Evolutionary conservation across 345 rosid species (phyloP), one percentile per base, ranked within the genome.

Genomic region (Citrus inodora): DNA sequence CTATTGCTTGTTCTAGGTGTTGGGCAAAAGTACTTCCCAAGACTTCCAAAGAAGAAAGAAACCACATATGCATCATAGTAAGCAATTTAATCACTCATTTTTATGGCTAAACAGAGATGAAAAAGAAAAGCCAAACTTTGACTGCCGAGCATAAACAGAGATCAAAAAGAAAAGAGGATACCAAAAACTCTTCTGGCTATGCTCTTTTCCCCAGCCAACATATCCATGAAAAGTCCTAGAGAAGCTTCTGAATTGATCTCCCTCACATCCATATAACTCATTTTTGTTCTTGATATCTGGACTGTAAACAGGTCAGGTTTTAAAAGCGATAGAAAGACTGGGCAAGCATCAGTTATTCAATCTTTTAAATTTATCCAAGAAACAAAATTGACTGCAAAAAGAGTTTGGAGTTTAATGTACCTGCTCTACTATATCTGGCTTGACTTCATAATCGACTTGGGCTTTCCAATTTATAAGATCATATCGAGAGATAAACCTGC

Each of bases 241-340:
- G 90, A 80, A 28, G 85, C 79, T 75, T 88, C 87, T 1, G 87
- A 77, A 78, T 82, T 80, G 80, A 91, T 80, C 78, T 81, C 88
- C 89, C 85, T 95, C 91, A 85, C 82, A 81, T 95, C 99, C 89
- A 90, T 95, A 87, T 88, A 95, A 32, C 87, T 89, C 73, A 86
- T 87, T 80, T 86, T 88, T 82, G 79, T 88, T 86, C 90, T 95
- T 83, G 93, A 95, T 88, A 95, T 90, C 99, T 95, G 97, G 92
- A 93, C 96, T 93, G 98, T 80, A 87, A 82, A 92, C 84, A 90
- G 94, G 94, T 90, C 89, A 95, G 92, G 85, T 86, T 86, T 87
- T 85, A 85, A 90, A 73, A 84, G 81, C 82, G 13, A 82, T 76
- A 79, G 83, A 80, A 74, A 83, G 84, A 76, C 67, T 78, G 72